A percentile compares a stretch with the other conserved stretches of the same genome.
Conservation (phyloP, 1,139 yeast genomes). For the Diutina sp. region DNA sequence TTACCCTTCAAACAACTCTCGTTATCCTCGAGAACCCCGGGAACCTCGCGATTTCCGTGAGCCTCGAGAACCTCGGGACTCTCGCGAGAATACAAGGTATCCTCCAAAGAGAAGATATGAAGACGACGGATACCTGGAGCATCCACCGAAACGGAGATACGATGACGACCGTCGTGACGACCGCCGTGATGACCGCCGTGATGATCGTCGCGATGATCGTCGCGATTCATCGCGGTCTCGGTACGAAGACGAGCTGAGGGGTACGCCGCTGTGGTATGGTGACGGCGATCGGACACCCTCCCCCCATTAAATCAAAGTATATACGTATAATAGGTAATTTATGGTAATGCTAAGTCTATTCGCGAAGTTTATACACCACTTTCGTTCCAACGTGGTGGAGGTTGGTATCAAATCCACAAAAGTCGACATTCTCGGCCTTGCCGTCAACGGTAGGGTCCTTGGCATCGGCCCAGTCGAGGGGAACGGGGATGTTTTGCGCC, state of each 20-base stretch:
- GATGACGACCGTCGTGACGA: not conserved
- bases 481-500: slow-evolving; percentile 47
- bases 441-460: slow-evolving; percentile 47
- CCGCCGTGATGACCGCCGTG: not conserved
- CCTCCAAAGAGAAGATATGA: not conserved
- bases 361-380: slow-evolving; percentile 47
- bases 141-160: not conserved
- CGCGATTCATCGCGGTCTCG: not conserved
- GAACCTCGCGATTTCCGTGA: not conserved
- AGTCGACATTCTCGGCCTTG: slow-evolving; percentile 50
- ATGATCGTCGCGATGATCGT: not conserved
- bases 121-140: not conserved
- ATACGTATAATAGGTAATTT: not conserved
- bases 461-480: slow-evolving; percentile 81
- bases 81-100: not conserved
- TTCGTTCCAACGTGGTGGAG: slow-evolving; percentile 64
- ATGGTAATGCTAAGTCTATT: not conserved
- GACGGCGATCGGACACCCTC: not conserved
- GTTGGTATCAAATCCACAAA: slow-evolving; percentile 57
- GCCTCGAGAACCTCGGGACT: not conserved
- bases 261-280: too few relatives aligned
- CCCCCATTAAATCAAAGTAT: too few relatives aligned
- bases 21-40: not conserved
- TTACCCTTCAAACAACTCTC: not conserved
- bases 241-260: not conserved